Evolutionary conservation across 345 rosid species (phyloP).

Genomic region (Murraya paniculata): DNA sequence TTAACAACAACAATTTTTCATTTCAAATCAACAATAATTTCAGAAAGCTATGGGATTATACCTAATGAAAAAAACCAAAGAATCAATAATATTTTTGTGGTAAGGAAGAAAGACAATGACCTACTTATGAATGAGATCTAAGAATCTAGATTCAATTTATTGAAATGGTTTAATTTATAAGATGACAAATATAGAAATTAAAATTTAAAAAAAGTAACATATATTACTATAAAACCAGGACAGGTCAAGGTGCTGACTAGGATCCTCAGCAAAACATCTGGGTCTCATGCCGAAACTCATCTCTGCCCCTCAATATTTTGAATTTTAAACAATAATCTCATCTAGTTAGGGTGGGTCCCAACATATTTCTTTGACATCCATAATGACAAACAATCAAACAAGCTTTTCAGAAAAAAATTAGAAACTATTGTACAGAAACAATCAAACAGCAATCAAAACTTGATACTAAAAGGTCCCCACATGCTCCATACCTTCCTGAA

Average conservation of each 20-base stretch:
- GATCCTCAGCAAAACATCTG: background rate
- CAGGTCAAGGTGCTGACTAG: background rate
- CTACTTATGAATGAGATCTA: background rate
- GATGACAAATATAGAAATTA: background rate
- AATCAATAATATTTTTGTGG: background rate
- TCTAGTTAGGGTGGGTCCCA: background rate
- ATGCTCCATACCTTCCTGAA: conserved; percentile 69
- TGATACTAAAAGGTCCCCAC: background rate
- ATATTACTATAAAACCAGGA: background rate
- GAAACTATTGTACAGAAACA: background rate
- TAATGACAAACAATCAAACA: background rate
- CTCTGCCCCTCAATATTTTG: background rate
- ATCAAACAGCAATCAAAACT: background rate
- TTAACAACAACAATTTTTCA: too few relatives aligned
- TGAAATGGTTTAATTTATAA: background rate
- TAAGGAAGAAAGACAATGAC: background rate
- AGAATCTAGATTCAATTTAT: background rate
- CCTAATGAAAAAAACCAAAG: background rate
- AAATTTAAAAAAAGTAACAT: background rate
- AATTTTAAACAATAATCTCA: background rate
- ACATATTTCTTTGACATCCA: background rate
- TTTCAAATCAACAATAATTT: too few relatives aligned
- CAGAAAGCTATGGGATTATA: background rate
- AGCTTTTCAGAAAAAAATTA: background rate
- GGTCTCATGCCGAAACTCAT: background rate